A percentile compares a stretch with the other conserved stretches of the same genome.
phyloP scores from a whole-genome alignment of 495 filamentous ascomycete genomes.

The Aspergillus sclerotiicarbonarius region DNA sequence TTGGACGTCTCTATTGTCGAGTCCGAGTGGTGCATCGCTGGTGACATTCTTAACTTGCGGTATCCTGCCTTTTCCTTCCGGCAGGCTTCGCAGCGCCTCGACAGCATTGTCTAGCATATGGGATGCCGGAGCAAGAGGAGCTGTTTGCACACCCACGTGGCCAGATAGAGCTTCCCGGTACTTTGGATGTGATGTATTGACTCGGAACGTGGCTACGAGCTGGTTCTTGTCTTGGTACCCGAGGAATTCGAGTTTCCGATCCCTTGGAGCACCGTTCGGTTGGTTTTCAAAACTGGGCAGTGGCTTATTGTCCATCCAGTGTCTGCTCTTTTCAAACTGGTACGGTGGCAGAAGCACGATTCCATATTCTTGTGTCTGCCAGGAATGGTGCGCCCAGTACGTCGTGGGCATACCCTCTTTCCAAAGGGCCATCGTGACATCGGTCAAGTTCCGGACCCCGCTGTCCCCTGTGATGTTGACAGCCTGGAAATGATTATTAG shows the following conservation, averaged over 20 bases:
- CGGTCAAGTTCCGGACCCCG: constrained; percentile 29
- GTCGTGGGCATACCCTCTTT: constrained; percentile 32
- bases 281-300: constrained; percentile 1
- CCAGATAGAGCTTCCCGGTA: constrained; percentile 39
- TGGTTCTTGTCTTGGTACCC: constrained; percentile 41
- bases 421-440: constrained; percentile 49
- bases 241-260: constrained; percentile 29
- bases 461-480: constrained; percentile 38
- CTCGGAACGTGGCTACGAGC: constrained; percentile 38
- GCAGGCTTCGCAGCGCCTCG: constrained; percentile 44
- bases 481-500: constrained; percentile 35
- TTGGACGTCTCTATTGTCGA: constrained; percentile 38
- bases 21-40: constrained; percentile 41
- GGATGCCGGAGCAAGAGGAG: constrained; percentile 48
- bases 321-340: constrained; percentile 48
- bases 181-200: constrained; percentile 42
- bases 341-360: constrained; percentile 50
- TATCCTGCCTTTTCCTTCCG: constrained; percentile 15
- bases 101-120: constrained; percentile 46
- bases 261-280: neutral
- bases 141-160: constrained; percentile 46
- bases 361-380: constrained; percentile 35
- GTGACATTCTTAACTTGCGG: constrained; percentile 37
- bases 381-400: constrained; percentile 49
- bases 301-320: constrained; percentile 39